Evolutionary conservation across 208 protist species (phyloP).

Genomic region (Acanthamoeba lenticulata): DNA sequence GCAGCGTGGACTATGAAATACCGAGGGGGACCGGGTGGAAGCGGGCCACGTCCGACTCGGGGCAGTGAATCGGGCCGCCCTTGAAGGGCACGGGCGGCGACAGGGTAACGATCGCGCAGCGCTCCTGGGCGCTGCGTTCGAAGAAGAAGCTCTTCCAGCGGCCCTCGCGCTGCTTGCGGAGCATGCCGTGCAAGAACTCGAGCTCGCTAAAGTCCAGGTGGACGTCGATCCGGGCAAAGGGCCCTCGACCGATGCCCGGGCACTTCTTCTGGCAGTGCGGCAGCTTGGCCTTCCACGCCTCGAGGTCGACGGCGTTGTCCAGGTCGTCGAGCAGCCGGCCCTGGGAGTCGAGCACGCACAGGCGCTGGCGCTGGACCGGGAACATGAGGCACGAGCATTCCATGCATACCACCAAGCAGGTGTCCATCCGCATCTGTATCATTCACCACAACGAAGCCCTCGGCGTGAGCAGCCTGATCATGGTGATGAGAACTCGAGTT

Average conservation of each 20-base stretch:
- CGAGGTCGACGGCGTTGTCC: neutral
- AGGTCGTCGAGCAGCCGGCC: neutral
- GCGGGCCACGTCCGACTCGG: neutral
- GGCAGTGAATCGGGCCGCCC: neutral
- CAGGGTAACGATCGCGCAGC: neutral
- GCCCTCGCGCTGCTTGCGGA: neutral
- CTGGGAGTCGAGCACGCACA: neutral
- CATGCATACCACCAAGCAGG: neutral
- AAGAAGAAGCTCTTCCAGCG: slow-evolving; percentile 7
- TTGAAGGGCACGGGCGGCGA: neutral
- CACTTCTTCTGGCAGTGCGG: neutral
- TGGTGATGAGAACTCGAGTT: neutral
- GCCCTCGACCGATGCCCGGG: neutral
- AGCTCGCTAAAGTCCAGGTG: neutral
- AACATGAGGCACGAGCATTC: neutral
- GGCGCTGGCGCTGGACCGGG: neutral
- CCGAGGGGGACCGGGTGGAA: neutral
- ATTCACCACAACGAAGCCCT: neutral
- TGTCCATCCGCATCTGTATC: neutral
- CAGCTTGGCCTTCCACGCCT: neutral
- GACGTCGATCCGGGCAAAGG: neutral
- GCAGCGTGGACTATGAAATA: too few species aligned
- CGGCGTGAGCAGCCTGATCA: too few species aligned
- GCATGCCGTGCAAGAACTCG: neutral
- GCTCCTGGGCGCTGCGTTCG: neutral